Evolutionary conservation across 495 filamentous ascomycete species (phyloP).

Genomic region (Hypoxylon trugodes): DNA sequence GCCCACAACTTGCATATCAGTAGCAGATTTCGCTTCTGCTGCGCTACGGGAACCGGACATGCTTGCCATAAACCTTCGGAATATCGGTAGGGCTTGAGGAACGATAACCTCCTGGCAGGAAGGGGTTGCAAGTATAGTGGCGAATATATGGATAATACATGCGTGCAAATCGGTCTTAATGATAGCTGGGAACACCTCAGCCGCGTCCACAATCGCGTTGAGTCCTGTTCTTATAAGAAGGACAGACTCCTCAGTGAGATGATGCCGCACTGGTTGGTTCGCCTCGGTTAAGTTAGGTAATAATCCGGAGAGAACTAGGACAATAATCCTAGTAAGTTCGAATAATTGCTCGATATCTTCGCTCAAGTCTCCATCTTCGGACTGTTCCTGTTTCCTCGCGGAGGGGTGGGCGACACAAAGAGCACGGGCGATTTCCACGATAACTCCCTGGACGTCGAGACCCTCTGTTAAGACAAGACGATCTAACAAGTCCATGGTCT

Average conservation of each 20-base stretch:
- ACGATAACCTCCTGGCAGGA: constrained; percentile 88
- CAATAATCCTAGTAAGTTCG: constrained; percentile 93
- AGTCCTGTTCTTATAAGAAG: constrained; percentile 81
- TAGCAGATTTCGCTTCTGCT: constrained; percentile 47
- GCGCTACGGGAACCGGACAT: constrained; percentile 62
- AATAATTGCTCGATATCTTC: constrained; percentile 99
- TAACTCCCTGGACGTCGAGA: constrained; percentile 86
- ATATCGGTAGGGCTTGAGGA: constrained; percentile 87
- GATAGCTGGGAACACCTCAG: constrained; percentile 92
- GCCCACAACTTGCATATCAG: constrained; percentile 66
- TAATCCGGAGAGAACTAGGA: constrained; percentile 85
- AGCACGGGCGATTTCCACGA: constrained; percentile 90
- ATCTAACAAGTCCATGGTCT: constrained; percentile 95
- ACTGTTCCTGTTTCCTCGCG: constrained; percentile 72
- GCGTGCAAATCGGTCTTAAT: constrained; percentile 97
- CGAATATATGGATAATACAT: constrained; percentile 96
- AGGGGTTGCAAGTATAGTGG: constrained; percentile 86
- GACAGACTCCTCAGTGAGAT: constrained; percentile 82
- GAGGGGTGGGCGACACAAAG: constrained; percentile 91
- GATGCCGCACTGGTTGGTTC: constrained; percentile 72
- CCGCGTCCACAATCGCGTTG: constrained; percentile 88
- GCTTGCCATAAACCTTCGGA: constrained; percentile 85
- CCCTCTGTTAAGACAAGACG: constrained; percentile 91
- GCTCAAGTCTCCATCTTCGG: constrained; percentile 77
- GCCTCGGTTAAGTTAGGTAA: constrained; percentile 86